phyloP scores from a whole-genome alignment of 306 rosid species.

The Medicago truncatula region MtrunA17r5.0-ANR NC_053045.1:53098001-53098500 shows the following conservation, averaged over 20 bases:
- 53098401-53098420: slow-evolving; percentile 32
- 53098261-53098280: slow-evolving; percentile 42
- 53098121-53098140: slow-evolving; percentile 85
- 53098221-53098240: slow-evolving; percentile 78
- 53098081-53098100: slow-evolving; percentile 93
- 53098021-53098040: neutral
- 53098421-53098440: slow-evolving; percentile 23
- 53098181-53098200: slow-evolving; percentile 80
- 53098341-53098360: slow-evolving; percentile 43
- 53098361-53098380: slow-evolving; percentile 71
- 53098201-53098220: slow-evolving; percentile 87
- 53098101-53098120: slow-evolving; percentile 89
- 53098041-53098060: neutral
- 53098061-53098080: slow-evolving; percentile 92
- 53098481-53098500: no score
- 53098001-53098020: neutral
- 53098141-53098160: slow-evolving; percentile 90
- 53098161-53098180: slow-evolving; percentile 91
- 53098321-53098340: slow-evolving; percentile 35
- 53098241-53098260: slow-evolving; percentile 46
- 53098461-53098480: neutral
- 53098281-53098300: slow-evolving; percentile 48
- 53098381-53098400: slow-evolving; percentile 60
- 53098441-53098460: slow-evolving; percentile 44
- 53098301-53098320: slow-evolving; percentile 48